These are phyloP conservation scores for Suillus alpinus DNA, from an alignment of 768 basidiomycete species.

Conservation along the genomic window DNA sequence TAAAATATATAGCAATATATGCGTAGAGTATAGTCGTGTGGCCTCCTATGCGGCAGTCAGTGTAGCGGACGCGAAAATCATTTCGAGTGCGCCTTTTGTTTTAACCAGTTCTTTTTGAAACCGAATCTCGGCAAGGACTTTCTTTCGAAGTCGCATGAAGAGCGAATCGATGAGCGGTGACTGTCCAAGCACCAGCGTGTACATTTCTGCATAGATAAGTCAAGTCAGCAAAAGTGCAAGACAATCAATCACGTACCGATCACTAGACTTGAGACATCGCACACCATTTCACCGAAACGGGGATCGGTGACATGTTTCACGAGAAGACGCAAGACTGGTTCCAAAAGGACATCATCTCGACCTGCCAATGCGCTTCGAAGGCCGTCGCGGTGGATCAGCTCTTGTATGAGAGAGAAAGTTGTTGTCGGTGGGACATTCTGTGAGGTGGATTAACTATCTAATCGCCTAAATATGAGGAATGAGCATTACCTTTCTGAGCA, in stretches of 20 bases:
- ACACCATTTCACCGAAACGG: slow-evolving; percentile 87
- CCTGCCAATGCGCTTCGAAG: slow-evolving; percentile 82
- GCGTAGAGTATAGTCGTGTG: slow-evolving; percentile 15
- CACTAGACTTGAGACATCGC: slow-evolving; percentile 75
- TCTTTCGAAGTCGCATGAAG: slow-evolving; percentile 76
- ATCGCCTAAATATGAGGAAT: background rate
- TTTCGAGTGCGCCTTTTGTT: slow-evolving; percentile 84
- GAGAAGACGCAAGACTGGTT: slow-evolving; percentile 85
- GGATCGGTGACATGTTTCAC: slow-evolving; percentile 85
- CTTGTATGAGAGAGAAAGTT: slow-evolving; percentile 88
- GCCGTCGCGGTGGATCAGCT: slow-evolving; percentile 89
- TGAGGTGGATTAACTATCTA: slow-evolving; percentile 2
- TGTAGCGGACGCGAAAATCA: slow-evolving; percentile 71
- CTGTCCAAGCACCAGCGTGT: slow-evolving; percentile 87
- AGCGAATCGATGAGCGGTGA: slow-evolving; percentile 89
- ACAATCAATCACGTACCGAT: slow-evolving; percentile 58
- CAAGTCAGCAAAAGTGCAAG: slow-evolving; percentile 6
- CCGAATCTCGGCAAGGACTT: slow-evolving; percentile 79
- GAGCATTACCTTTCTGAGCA: slow-evolving; percentile 69
- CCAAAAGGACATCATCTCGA: slow-evolving; percentile 90
- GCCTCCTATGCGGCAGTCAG: slow-evolving; percentile 24
- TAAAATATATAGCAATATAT: slow-evolving; percentile 12
- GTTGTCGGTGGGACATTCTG: slow-evolving; percentile 83
- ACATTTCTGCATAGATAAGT: slow-evolving; percentile 66
- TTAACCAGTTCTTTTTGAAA: slow-evolving; percentile 87